Evolutionary conservation across 1,284 basidiomycete genomes (phyloP), one percentile per base, ranked within the genome.

Genomic region (Ustilago hordei): DNA sequence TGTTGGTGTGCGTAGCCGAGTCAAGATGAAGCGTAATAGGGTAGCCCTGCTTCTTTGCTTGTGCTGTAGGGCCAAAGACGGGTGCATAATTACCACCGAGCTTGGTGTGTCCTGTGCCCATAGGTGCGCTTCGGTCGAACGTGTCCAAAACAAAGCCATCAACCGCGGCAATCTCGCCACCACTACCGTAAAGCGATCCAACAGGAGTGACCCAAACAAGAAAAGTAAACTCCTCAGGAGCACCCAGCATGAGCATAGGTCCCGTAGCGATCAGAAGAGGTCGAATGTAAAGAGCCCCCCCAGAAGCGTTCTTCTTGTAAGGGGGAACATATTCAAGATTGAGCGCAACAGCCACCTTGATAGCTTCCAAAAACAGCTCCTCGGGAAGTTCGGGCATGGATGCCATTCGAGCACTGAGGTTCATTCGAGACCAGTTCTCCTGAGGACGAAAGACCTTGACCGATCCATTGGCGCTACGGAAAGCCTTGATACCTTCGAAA

Each of bases 51-150:
- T 84, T 80, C 80, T 86, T 87, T 9, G 85, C 86, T 1, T 62
- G 73, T 3, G 72, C 68, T 23, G 82, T 82, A 32, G 80, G 83
- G 11, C 57, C 69, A 55, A 85, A 85, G 32, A 85, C 84, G 12
- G 85, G 84, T 5, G 79, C 85, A 54, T 86, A 86, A 74, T 86
- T 86, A 47, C 85, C 85, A 23, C 81, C 85, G 9, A 87, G 80
- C 75, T 87, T 87, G 64, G 78, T 81, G 59, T 81, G 73, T 17
- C 84, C 83, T 2, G 79, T 85, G 2, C 84, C 84, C 59, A 70
- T 73, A 23, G 85, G 84, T 8, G 86, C 86, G 2, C 85, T 81
- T 17, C 86, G 79, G 72, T 86, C 86, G 45, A 87, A 87, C 11
- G 79, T 75, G 60, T 87, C 83, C 13, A 87, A 66, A 11, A 87